A percentile compares a stretch with the other conserved stretches of the same genome.
Evolutionary conservation across 148 eudicot genomes (phyloP).

Genomic region (Rhododendron griersonianum): DNA sequence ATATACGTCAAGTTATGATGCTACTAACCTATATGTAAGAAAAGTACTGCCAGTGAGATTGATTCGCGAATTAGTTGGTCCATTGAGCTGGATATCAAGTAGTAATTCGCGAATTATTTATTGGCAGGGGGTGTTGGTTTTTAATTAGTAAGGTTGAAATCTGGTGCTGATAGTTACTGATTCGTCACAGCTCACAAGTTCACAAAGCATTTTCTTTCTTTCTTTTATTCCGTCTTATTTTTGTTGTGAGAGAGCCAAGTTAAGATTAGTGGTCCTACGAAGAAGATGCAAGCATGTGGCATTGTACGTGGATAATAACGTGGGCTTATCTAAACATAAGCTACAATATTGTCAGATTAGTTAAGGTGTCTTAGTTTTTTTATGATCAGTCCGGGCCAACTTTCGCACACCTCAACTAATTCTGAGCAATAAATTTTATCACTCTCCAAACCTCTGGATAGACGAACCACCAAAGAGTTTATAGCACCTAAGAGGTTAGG

Average conservation of each 20-base stretch:
- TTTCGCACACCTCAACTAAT: background rate
- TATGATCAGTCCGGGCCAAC: background rate
- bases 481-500: background rate
- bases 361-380: conserved; percentile 9
- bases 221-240: background rate
- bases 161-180: background rate
- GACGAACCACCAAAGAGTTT: background rate
- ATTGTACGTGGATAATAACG: background rate
- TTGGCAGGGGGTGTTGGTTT: background rate
- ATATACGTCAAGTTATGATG: background rate
- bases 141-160: background rate
- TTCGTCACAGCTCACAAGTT: background rate
- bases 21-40: background rate
- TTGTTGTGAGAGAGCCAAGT: background rate
- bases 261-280: conserved; percentile 15
- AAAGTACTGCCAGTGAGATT: background rate
- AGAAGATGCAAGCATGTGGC: conserved; percentile 10
- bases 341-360: conserved; percentile 12
- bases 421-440: too few species aligned
- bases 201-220: background rate
- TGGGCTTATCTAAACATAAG: conserved; percentile 6
- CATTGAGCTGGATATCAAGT: too few species aligned
- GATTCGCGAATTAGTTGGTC: background rate
- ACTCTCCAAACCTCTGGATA: too few species aligned
- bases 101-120: too few species aligned